Evolutionary conservation across 345 rosid genomes (phyloP).

Genomic region (Passiflora organensis): DNA sequence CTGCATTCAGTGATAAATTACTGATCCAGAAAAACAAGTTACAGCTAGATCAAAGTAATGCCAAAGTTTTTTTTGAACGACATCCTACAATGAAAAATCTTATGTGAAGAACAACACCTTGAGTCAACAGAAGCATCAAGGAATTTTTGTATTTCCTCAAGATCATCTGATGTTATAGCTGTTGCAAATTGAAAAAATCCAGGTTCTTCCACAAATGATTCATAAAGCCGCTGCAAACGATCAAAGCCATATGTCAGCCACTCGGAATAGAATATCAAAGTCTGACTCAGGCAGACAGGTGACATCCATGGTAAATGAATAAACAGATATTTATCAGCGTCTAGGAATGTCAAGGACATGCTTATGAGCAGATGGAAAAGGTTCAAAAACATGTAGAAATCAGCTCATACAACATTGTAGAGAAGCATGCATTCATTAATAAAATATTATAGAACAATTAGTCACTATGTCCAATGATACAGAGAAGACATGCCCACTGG

Average conservation of each 20-base stretch:
- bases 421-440: no score
- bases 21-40: background rate
- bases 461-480: no score
- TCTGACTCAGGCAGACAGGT: background rate
- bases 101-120: slow-evolving; percentile 58
- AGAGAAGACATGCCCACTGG: no score
- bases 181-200: slow-evolving; percentile 89
- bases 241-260: background rate
- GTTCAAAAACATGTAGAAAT: no score
- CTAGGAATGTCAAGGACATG: background rate
- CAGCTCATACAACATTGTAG: no score
- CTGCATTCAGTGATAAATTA: slow-evolving; percentile 40
- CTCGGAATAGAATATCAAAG: background rate
- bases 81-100: no score
- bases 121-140: slow-evolving; percentile 80
- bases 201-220: slow-evolving; percentile 73
- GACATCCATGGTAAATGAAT: background rate
- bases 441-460: no score
- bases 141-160: slow-evolving; percentile 89
- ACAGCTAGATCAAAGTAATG: background rate
- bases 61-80: no score
- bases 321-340: background rate
- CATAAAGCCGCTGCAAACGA: slow-evolving; percentile 58
- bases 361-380: no score
- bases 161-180: slow-evolving; percentile 70